Base-by-base conservation (phyloP, 2,329 filamentous ascomycete species). In the Biscogniauxia mediterranea region DNA sequence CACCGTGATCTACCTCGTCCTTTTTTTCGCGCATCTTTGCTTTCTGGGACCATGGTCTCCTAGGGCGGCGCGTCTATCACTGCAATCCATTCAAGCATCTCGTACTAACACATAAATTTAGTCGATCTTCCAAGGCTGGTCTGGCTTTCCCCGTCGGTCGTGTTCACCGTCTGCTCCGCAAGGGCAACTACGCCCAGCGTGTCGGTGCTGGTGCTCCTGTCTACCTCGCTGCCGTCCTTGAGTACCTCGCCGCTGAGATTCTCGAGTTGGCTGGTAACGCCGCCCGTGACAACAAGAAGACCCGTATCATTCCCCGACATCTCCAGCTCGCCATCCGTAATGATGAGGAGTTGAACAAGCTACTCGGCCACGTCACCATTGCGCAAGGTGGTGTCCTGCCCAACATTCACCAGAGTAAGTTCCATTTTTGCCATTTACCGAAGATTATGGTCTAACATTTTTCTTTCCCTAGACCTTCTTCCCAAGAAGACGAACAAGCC, bases 241-340 rank as follows among this genome's bases (percentile, higher is more conserved):
- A 99, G 83, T 99, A 99, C 79, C 90, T 99, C 63, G 94, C 95
- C 71, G 95, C 95, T 70, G 95, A 99, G 85, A 97, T 99, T 73
- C 93, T 99, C 76, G 95, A 99, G 83, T 84, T 99, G 83, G 95
- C 95, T 79, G 95, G 95, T 74, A 99, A 99, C 81, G 95, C 95
- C 74, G 95, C 95, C 68, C 94, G 95, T 74, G 95, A 99, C 84
- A 97, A 98, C 89, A 99, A 99, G 92, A 98, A 98, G 91, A 99
- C 94, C 69, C 93, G 95, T 90, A 99, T 99, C 84, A 99, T 98
- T 65, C 95, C 95, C 69, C 93, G 95, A 81, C 95, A 99, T 82
- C 88, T 99, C 54, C 95, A 99, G 85, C 92, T 99, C 73, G 95
- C 95, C 81, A 99, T 99, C 85, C 90, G 95, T 76, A 97, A 97